Base-by-base conservation (phyloP, 2,329 filamentous ascomycete genomes). In the Tolypocladium ovalisporum region DNA sequence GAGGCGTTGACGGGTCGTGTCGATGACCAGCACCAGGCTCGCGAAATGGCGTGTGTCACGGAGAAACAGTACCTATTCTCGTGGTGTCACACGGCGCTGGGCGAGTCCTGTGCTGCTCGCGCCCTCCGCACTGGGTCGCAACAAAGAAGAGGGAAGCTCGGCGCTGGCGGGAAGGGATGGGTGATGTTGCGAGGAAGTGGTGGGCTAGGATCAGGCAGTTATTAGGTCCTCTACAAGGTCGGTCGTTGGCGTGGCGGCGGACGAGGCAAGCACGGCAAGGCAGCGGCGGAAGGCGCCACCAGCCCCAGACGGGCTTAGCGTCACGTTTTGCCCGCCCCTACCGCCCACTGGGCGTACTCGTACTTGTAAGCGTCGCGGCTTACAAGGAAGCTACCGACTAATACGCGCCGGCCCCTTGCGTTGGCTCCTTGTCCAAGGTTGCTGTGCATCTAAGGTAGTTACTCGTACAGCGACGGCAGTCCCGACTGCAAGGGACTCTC, bases 281-380 rank as follows among this genome's bases (percentile, higher is more conserved):
- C 54, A 54, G 35, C 10, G 36, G 34, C 36, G 22, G 22, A 49
- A 55, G 32, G 52, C 40, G n/a, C 32, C 44, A 52, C 56, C 29
- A 54, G 4, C 37, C 54, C 54, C 8, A 52, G 54, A 52, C n/a
- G n/a, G 56, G 58, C 47, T 55, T 59, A 59, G 58, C 40, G 53
- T 40, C 42, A 4, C 15, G 27, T n/a, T 22, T 34, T 51, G 47
- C 47, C 32, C 12, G 40, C 24, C 40, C 12, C 27, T 34, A 24
- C 22, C 19, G 35, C 22, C 36, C 36, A n/a, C 22, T 32, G 39
- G n/a, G n/a, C n/a, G n/a, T n/a, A n/a, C 9, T 37, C 10, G 13
- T 13, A 17, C 36, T 24, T 15, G n/a, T 12, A 8, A 13, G 39
- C n/a, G 40, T 24, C 37, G 37, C 37, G 19, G 37, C 37, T 40